phyloP scores from a whole-genome alignment of 2,329 filamentous ascomycete species.

The Sporothrix euskadiensis region DNA sequence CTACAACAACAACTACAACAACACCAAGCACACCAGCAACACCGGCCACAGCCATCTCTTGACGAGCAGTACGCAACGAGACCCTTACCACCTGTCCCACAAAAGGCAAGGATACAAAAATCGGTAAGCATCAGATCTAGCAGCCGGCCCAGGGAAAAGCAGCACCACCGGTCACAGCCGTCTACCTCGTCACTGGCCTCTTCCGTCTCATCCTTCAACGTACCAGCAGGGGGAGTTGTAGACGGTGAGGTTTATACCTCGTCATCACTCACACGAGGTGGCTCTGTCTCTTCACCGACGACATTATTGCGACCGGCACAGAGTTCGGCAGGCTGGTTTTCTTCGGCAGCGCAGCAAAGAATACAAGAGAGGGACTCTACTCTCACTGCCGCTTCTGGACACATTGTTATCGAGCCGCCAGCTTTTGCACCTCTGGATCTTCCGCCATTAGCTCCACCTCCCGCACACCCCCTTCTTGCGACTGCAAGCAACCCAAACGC shows the following conservation, averaged over 20 bases:
- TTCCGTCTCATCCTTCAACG: slow-evolving; percentile 19
- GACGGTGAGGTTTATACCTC: neutral
- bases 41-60: slow-evolving; percentile 9
- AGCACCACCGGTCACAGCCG: slow-evolving; percentile 4
- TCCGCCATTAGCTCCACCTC: slow-evolving; percentile 8
- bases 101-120: neutral
- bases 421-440: neutral
- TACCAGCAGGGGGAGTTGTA: neutral
- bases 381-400: neutral
- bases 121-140: neutral
- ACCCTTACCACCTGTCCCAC: neutral
- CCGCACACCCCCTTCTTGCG: neutral
- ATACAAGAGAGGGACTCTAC: neutral
- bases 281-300: neutral
- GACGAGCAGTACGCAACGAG: slow-evolving; percentile 22
- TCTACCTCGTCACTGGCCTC: slow-evolving; percentile 14
- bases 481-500: neutral
- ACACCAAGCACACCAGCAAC: slow-evolving; percentile 2
- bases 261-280: neutral
- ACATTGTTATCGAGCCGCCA: neutral
- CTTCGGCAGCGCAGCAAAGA: neutral
- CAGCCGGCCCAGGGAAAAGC: neutral
- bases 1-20: neutral
- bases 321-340: slow-evolving; percentile 13
- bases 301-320: slow-evolving; percentile 17